These are phyloP conservation scores for Corymbia calophylla DNA, from an alignment of 441 rosid species.

Conservation along the genomic window DNA sequence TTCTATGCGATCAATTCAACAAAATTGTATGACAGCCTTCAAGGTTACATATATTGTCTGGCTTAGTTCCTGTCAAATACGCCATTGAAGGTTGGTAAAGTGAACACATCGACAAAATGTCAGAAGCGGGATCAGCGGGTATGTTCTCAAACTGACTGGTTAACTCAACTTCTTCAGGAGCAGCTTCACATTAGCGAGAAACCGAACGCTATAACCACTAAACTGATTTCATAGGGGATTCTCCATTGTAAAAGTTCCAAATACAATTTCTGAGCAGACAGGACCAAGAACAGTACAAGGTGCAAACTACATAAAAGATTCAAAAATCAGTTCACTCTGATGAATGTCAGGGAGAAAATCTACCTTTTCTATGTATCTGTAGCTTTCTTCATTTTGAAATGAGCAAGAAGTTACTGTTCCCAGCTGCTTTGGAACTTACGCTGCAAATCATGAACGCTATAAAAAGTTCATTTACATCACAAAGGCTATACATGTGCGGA, in stretches of 20 bases:
- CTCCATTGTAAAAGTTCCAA: neutral
- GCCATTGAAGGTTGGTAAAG: neutral
- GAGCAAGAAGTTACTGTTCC: neutral
- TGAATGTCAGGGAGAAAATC: neutral
- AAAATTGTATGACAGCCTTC: neutral
- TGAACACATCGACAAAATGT: neutral
- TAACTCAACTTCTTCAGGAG: neutral
- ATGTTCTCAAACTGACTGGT: neutral
- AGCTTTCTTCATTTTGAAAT: neutral
- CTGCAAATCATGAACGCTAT: neutral
- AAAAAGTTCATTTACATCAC: neutral
- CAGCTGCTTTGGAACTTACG: neutral
- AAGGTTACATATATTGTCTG: neutral
- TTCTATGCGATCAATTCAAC: neutral
- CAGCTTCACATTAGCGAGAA: neutral
- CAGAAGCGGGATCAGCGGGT: neutral
- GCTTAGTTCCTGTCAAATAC: neutral
- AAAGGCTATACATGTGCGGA: neutral
- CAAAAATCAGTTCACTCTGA: neutral
- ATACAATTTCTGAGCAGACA: neutral
- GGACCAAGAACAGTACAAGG: neutral
- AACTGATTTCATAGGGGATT: neutral
- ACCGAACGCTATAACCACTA: neutral
- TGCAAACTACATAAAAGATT: neutral
- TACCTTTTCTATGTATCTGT: neutral